A percentile compares a stretch with the other conserved stretches of the same genome.
Conservation (phyloP, 306 rosid species). For the Hippophae rhamnoides region DNA sequence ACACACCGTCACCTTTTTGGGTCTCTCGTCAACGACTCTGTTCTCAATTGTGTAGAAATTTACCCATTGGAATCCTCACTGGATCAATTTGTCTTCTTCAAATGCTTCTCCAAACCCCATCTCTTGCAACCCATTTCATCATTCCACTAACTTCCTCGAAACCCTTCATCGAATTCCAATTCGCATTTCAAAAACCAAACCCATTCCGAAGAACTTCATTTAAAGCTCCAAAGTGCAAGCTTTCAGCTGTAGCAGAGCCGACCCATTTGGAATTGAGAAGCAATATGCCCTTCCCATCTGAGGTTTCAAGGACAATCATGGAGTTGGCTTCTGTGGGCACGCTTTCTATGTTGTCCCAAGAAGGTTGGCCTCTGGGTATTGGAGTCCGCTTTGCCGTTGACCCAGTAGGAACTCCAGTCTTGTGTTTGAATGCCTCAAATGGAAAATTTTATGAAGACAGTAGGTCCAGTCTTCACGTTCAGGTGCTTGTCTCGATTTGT, state of each 20-base stretch:
- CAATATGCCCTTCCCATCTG: slow-evolving; percentile 66
- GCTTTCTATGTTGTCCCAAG: slow-evolving; percentile 45
- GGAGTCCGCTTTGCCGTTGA: slow-evolving; percentile 77
- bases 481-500: slow-evolving; percentile 29
- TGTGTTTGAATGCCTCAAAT: slow-evolving; percentile 37
- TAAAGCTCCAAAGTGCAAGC: slow-evolving; percentile 39
- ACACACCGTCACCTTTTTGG: no score
- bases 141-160: slow-evolving; percentile 26
- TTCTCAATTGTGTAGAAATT: no score
- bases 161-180: slow-evolving; percentile 14
- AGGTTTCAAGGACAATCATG: slow-evolving; percentile 77
- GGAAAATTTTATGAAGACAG: slow-evolving; percentile 22
- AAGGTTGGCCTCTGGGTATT: slow-evolving; percentile 65
- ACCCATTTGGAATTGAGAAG: slow-evolving; percentile 35
- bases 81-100: neutral
- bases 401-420: slow-evolving; percentile 58
- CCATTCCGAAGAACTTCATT: slow-evolving; percentile 20
- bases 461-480: slow-evolving; percentile 73
- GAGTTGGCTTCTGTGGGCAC: slow-evolving; percentile 66
- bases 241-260: slow-evolving; percentile 35
- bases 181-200: slow-evolving; percentile 10
- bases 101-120: slow-evolving; percentile 54
- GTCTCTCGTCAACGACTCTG: no score
- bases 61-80: no score
- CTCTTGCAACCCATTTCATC: slow-evolving; percentile 18